These are phyloP conservation scores for Penstemon newberryi DNA, from an alignment of 257 asterid species.

Conservation along the genomic window DNA sequence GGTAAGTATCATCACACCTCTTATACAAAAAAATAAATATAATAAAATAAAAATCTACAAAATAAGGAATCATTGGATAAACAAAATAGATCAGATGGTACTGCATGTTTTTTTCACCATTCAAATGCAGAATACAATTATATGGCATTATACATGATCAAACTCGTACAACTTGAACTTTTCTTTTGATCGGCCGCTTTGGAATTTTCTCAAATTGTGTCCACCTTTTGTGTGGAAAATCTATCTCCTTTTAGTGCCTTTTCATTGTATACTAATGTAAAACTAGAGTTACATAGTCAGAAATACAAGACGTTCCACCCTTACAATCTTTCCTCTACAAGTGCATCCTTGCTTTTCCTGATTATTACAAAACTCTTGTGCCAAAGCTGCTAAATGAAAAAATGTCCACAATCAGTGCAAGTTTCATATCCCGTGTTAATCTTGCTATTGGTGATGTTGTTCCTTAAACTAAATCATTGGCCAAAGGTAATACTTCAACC, in stretches of 20 bases:
- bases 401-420: slow-evolving; percentile 66
- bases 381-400: slow-evolving; percentile 80
- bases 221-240: not conserved
- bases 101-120: no score
- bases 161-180: not conserved
- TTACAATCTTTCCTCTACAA: slow-evolving; percentile 41
- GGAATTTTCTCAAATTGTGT: no score
- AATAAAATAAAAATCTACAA: no score
- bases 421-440: slow-evolving; percentile 81
- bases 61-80: no score
- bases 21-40: no score
- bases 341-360: slow-evolving; percentile 93
- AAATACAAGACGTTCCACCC: slow-evolving; percentile 15
- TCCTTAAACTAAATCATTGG: slow-evolving; percentile 90
- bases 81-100: no score
- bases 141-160: slow-evolving; percentile 5
- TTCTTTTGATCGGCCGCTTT: no score
- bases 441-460: slow-evolving; percentile 87
- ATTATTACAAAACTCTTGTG: slow-evolving; percentile 79
- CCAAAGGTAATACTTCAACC: slow-evolving; percentile 57
- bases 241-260: not conserved
- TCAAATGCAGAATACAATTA: no score
- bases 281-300: no score
- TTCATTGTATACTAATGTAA: slow-evolving; percentile 4
- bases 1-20: no score